These are phyloP conservation scores for Helotiales sp. DNA, from an alignment of 2,329 filamentous ascomycete species.

Conservation along the genomic window DNA sequence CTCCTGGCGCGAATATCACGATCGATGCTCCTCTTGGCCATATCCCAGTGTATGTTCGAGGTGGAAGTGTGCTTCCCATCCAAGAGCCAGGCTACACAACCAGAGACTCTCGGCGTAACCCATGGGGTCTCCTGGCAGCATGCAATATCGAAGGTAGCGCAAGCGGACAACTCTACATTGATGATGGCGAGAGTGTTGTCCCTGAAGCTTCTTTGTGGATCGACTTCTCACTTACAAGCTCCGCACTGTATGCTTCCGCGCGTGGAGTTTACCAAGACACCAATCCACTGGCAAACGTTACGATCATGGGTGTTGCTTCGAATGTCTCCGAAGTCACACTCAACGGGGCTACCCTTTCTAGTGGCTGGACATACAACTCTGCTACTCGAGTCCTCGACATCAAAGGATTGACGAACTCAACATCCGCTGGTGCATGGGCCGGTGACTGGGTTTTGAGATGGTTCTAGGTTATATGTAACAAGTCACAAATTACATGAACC, in stretches of 20 bases:
- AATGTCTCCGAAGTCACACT: constrained; percentile 48
- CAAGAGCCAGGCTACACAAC: constrained; percentile 71
- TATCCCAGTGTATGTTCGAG: constrained; percentile 71
- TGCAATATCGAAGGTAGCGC: constrained; percentile 56
- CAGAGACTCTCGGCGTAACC: constrained; percentile 57
- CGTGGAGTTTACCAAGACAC: constrained; percentile 54
- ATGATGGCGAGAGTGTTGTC: constrained; percentile 69
- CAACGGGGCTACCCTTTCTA: constrained; percentile 47
- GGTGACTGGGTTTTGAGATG: constrained; percentile 58
- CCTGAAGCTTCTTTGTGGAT: constrained; percentile 58
- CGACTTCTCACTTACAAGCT: constrained; percentile 44
- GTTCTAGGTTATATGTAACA: constrained; percentile 28
- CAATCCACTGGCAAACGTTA: constrained; percentile 62
- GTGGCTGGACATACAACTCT: constrained; percentile 49
- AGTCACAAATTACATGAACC: not conserved
- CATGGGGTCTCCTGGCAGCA: constrained; percentile 67
- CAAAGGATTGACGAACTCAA: constrained; percentile 48
- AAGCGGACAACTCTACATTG: constrained; percentile 65
- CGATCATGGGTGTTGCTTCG: constrained; percentile 56
- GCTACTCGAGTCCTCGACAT: constrained; percentile 50
- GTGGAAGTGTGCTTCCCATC: constrained; percentile 65
- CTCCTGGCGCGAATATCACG: constrained; percentile 56
- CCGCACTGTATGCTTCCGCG: constrained; percentile 47
- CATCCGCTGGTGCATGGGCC: constrained; percentile 56
- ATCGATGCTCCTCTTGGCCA: constrained; percentile 63